Evolutionary conservation across 371 early-diverging fungal species (phyloP).

Genomic region (Lichtheimia ramosa): DNA sequence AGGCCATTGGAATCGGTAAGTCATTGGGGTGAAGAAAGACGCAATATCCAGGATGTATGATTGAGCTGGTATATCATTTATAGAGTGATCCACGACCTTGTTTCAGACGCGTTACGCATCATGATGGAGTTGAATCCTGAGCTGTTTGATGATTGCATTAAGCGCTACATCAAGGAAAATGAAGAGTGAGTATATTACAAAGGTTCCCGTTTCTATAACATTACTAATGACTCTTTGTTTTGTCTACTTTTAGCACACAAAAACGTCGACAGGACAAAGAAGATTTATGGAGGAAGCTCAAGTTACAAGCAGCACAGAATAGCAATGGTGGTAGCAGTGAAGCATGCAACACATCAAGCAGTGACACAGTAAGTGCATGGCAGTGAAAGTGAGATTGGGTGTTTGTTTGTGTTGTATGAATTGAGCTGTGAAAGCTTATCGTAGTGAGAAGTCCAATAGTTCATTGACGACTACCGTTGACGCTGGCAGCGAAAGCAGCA

Average conservation of each 20-base stretch:
- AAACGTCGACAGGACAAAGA: slow-evolving; percentile 7
- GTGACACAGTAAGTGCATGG: too few relatives aligned
- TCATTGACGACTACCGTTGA: too few relatives aligned
- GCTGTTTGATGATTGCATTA: slow-evolving; percentile 88
- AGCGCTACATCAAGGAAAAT: slow-evolving; percentile 46
- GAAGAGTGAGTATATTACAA: slow-evolving; percentile 6
- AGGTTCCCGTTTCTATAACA: too few relatives aligned
- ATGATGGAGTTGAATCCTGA: slow-evolving; percentile 90
- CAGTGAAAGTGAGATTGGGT: too few relatives aligned
- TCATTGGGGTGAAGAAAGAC: too few relatives aligned
- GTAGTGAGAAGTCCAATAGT: too few relatives aligned
- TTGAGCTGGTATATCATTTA: not conserved
- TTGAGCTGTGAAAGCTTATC: too few relatives aligned
- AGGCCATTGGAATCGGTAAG: slow-evolving; percentile 92
- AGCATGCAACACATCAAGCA: too few relatives aligned
- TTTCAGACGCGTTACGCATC: slow-evolving; percentile 90
- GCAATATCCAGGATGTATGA: not conserved
- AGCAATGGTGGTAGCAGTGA: too few relatives aligned
- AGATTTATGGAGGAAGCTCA: slow-evolving; percentile 11
- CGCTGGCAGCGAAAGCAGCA: too few relatives aligned
- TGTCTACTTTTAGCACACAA: not conserved
- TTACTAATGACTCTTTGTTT: too few relatives aligned
- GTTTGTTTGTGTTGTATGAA: too few relatives aligned
- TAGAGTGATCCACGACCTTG: slow-evolving; percentile 91
- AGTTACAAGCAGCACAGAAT: slow-evolving; percentile 14